Evolutionary conservation across 1,284 basidiomycete genomes (phyloP).

Genomic region (Vanrija sp.): DNA sequence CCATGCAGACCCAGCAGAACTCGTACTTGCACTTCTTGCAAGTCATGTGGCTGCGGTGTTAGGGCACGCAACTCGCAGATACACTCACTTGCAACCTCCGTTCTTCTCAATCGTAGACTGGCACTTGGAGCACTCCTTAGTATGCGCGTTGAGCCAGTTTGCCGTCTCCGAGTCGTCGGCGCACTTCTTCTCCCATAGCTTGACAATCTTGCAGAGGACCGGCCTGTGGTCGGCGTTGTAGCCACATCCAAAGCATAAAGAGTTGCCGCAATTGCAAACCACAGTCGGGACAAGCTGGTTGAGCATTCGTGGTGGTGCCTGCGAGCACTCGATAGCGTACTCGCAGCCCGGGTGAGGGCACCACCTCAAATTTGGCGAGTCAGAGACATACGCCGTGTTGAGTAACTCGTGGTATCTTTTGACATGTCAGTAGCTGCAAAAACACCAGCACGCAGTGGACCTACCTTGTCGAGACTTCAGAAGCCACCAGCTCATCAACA

Average conservation of each 20-base stretch:
- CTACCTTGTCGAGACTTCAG: slow-evolving; percentile 49
- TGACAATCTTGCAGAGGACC: slow-evolving; percentile 81
- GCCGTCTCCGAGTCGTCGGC: slow-evolving; percentile 96
- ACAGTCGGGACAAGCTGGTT: slow-evolving; percentile 84
- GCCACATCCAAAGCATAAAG: slow-evolving; percentile 88
- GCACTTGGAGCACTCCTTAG: slow-evolving; percentile 94
- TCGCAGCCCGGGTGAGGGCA: slow-evolving; percentile 73
- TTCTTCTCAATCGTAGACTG: slow-evolving; percentile 99
- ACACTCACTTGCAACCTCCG: slow-evolving; percentile 95
- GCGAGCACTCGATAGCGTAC: slow-evolving; percentile 84
- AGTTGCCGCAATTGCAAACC: slow-evolving; percentile 65
- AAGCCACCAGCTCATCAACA: slow-evolving; percentile 51
- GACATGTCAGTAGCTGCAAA: slow-evolving; percentile 27
- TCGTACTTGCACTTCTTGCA: slow-evolving; percentile 96
- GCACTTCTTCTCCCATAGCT: slow-evolving; percentile 95
- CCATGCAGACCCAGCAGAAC: slow-evolving; percentile 65
- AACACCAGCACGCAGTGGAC: slow-evolving; percentile 3
- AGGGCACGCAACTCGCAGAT: not conserved
- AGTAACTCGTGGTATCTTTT: slow-evolving; percentile 81
- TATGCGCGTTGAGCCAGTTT: slow-evolving; percentile 99
- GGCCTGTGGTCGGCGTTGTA: slow-evolving; percentile 86
- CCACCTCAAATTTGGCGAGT: slow-evolving; percentile 79
- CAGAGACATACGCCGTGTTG: slow-evolving; percentile 84
- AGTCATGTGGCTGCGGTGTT: slow-evolving; percentile 81
- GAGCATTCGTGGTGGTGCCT: slow-evolving; percentile 68